A percentile compares a stretch with the other conserved stretches of the same genome.
phyloP scores from a whole-genome alignment of 495 filamentous ascomycete species.

The Entonaema liquescens region DNA sequence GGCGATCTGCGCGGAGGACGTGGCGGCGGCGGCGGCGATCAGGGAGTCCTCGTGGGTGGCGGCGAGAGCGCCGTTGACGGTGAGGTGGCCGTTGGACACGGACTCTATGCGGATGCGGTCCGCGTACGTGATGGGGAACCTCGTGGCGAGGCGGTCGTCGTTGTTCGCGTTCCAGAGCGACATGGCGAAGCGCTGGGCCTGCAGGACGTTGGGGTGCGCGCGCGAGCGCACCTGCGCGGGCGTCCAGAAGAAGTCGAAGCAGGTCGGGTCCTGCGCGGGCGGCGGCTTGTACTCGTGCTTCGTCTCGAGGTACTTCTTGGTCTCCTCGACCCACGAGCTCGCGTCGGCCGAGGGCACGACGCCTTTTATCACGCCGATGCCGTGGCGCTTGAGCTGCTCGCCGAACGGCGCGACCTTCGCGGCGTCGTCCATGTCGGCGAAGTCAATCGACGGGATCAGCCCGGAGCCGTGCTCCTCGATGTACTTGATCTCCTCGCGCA shows the following conservation, averaged over 20 bases:
- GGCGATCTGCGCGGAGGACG: conserved; percentile 61
- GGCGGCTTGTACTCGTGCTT: conserved; percentile 61
- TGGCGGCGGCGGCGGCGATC: conserved; percentile 54
- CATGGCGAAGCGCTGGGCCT: conserved; percentile 81
- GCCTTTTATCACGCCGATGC: conserved; percentile 71
- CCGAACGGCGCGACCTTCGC: conserved; percentile 59
- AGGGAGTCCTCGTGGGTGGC: conserved; percentile 49
- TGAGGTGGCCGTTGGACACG: conserved; percentile 50
- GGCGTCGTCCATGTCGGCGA: conserved; percentile 63
- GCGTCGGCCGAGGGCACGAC: conserved; percentile 68
- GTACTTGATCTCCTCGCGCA: conserved; percentile 66
- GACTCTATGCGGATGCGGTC: conserved; percentile 83
- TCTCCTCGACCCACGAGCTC: conserved; percentile 63
- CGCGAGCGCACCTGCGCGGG: conserved; percentile 82
- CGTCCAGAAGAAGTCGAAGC: conserved; percentile 94
- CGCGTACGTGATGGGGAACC: conserved; percentile 79
- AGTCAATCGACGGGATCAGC: conserved; percentile 73
- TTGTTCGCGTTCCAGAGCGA: conserved; percentile 79
- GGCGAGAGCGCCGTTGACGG: conserved; percentile 44
- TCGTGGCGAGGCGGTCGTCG: conserved; percentile 65
- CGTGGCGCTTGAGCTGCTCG: conserved; percentile 68
- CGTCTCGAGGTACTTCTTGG: conserved; percentile 69
- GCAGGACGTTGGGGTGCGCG: conserved; percentile 76
- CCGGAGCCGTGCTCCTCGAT: conserved; percentile 57
- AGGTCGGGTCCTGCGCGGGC: conserved; percentile 69